Conservation (phyloP, 2,329 filamentous ascomycete species). For the Fonsecaea multimorphosa region DNA sequence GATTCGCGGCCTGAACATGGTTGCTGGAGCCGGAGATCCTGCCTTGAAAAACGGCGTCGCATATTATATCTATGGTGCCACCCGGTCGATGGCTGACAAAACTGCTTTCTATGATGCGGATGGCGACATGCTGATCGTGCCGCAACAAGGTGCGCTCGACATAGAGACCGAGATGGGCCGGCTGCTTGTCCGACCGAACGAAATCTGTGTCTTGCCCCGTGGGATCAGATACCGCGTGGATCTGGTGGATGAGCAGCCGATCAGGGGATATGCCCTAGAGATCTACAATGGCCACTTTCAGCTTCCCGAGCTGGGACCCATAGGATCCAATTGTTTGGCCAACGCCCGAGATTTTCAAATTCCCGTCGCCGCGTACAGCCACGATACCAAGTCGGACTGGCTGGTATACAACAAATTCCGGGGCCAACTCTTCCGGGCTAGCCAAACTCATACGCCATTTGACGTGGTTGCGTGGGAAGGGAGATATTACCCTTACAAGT, state of each 20-base stretch:
- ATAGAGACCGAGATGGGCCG: conserved; percentile 73
- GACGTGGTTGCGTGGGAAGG: conserved; percentile 76
- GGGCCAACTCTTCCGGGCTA: conserved; percentile 65
- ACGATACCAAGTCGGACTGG: conserved; percentile 49
- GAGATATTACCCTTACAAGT: conserved; percentile 60
- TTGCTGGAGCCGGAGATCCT: conserved; percentile 65
- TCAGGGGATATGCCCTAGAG: conserved; percentile 71
- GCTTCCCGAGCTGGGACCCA: conserved; percentile 69
- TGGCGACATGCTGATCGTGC: conserved; percentile 73
- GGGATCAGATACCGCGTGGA: conserved; percentile 68
- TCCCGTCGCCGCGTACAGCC: conserved; percentile 62
- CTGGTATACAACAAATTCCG: conserved; percentile 66
- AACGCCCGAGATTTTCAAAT: conserved; percentile 69
- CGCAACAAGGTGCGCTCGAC: conserved; percentile 68
- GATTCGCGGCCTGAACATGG: conserved; percentile 64
- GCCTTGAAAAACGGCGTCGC: conserved; percentile 63
- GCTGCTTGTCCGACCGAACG: conserved; percentile 68
- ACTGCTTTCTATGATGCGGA: conserved; percentile 67
- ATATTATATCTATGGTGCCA: conserved; percentile 63
- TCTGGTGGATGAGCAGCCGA: conserved; percentile 60
- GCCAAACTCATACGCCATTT: conserved; percentile 70
- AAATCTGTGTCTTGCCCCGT: conserved; percentile 69
- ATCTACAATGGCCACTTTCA: conserved; percentile 69
- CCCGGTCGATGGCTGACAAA: conserved; percentile 60
- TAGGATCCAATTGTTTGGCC: conserved; percentile 70